Evolutionary conservation across 164 flowering plant species (phyloP).

Genomic region (Macadamia tetraphylla): DNA sequence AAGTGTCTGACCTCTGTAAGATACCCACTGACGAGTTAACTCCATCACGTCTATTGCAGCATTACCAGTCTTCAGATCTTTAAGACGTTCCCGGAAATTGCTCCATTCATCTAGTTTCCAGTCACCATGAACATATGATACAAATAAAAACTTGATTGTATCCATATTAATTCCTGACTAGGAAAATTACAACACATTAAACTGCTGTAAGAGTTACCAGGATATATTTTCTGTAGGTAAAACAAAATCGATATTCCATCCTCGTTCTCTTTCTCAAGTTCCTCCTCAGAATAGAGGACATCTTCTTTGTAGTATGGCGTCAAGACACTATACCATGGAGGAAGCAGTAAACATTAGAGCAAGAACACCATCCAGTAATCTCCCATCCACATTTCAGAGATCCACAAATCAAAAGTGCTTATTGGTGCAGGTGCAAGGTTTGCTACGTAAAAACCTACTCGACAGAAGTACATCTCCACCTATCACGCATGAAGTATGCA

Average conservation of each 20-base stretch:
- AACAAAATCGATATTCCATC: slow-evolving; percentile 90
- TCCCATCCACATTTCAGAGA: not conserved
- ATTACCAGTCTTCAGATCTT: slow-evolving; percentile 11
- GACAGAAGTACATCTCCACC: too few relatives aligned
- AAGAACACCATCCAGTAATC: not conserved
- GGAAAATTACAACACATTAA: slow-evolving; percentile 2
- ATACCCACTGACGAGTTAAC: slow-evolving; percentile 62
- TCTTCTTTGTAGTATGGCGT: slow-evolving; percentile 95
- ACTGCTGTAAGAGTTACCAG: slow-evolving; percentile 46
- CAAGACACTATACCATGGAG: slow-evolving; percentile 48
- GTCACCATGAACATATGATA: not conserved
- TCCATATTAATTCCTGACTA: slow-evolving; percentile 2
- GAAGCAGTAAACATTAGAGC: too few relatives aligned
- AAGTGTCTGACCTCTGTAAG: slow-evolving; percentile 96
- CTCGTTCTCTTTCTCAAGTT: slow-evolving; percentile 82
- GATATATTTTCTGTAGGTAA: slow-evolving; percentile 86
- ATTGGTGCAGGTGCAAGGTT: too few relatives aligned
- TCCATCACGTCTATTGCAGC: slow-evolving; percentile 28
- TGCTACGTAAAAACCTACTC: too few relatives aligned
- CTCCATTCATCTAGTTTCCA: slow-evolving; percentile 72
- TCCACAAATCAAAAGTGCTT: not conserved
- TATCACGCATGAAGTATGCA: too few relatives aligned
- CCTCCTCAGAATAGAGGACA: slow-evolving; percentile 81
- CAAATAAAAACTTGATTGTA: slow-evolving; percentile 2
- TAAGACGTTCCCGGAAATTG: slow-evolving; percentile 54